Evolutionary conservation across 352 stramenopile species (phyloP).

Genomic region (Elongisporangium prolatum): DNA sequence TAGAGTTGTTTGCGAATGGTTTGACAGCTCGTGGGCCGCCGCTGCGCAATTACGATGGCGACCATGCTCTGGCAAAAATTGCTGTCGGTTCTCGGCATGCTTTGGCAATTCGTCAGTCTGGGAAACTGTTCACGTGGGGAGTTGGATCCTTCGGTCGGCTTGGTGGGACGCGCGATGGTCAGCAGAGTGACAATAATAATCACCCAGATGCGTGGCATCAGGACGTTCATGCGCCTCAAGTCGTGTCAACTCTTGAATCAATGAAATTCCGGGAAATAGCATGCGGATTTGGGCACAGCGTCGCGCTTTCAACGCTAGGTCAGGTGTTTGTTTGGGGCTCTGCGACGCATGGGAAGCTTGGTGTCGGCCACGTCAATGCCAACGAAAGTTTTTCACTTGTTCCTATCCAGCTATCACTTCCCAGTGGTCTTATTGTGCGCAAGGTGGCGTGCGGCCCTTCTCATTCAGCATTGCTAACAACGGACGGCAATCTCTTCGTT

Average conservation of each 20-base stretch:
- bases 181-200: slow-evolving; percentile 8
- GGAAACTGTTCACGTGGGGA: slow-evolving; percentile 65
- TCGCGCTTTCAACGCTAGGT: slow-evolving; percentile 56
- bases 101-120: slow-evolving; percentile 55
- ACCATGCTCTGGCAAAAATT: slow-evolving; percentile 51
- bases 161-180: slow-evolving; percentile 21
- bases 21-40: slow-evolving; percentile 46
- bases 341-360: slow-evolving; percentile 66
- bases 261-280: slow-evolving; percentile 52
- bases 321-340: slow-evolving; percentile 77
- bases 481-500: slow-evolving; percentile 53
- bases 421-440: slow-evolving; percentile 25
- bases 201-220: slow-evolving; percentile 46
- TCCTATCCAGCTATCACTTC: slow-evolving; percentile 31
- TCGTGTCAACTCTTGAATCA: slow-evolving; percentile 29
- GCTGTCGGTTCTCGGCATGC: slow-evolving; percentile 65
- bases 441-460: slow-evolving; percentile 76
- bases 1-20: slow-evolving; percentile 35
- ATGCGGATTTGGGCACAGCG: slow-evolving; percentile 65
- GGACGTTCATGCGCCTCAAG: slow-evolving; percentile 41
- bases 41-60: slow-evolving; percentile 35
- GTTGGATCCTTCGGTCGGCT: slow-evolving; percentile 66
- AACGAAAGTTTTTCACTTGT: slow-evolving; percentile 64
- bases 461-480: slow-evolving; percentile 64
- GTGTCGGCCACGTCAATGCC: slow-evolving; percentile 33